Conservation (phyloP, 1,284 basidiomycete genomes). For the Ustilago crameri region DNA sequence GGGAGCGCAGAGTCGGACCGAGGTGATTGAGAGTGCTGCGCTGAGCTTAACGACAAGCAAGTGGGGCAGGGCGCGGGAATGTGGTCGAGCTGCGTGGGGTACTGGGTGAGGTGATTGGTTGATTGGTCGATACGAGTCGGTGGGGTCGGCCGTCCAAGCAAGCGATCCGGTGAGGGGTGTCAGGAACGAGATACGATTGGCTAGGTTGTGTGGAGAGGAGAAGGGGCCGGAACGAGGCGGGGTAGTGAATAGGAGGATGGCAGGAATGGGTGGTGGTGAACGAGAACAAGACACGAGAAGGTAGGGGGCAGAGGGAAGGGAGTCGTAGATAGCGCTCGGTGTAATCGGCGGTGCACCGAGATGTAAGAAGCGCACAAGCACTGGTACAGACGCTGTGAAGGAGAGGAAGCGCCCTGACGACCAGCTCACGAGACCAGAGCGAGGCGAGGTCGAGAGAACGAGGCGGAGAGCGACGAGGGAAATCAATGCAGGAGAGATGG, state of each 20-base stretch:
- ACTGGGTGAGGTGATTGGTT: background rate
- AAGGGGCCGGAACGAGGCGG: background rate
- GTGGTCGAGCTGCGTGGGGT: background rate
- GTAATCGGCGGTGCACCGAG: constrained; percentile 34
- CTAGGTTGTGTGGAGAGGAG: too few species aligned
- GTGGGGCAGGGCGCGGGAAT: too few species aligned
- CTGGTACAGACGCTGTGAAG: too few species aligned
- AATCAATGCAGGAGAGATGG: too few species aligned
- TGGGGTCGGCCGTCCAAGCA: background rate
- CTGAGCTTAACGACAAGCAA: background rate
- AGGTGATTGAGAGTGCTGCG: background rate
- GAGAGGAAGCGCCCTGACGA: too few species aligned
- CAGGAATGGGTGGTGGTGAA: too few species aligned
- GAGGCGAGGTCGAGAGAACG: too few species aligned
- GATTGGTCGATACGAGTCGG: background rate
- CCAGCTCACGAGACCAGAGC: background rate
- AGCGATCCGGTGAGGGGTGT: background rate
- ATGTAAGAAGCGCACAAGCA: too few species aligned
- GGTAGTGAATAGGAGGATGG: background rate
- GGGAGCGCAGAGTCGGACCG: background rate
- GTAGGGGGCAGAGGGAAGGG: background rate
- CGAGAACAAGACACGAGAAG: background rate
- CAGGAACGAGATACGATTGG: background rate
- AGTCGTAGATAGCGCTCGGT: constrained; percentile 11
- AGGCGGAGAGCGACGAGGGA: too few species aligned